These are phyloP conservation scores for Phytophthora melonis DNA, from an alignment of 352 stramenopile genomes.

Conservation along the genomic window DNA sequence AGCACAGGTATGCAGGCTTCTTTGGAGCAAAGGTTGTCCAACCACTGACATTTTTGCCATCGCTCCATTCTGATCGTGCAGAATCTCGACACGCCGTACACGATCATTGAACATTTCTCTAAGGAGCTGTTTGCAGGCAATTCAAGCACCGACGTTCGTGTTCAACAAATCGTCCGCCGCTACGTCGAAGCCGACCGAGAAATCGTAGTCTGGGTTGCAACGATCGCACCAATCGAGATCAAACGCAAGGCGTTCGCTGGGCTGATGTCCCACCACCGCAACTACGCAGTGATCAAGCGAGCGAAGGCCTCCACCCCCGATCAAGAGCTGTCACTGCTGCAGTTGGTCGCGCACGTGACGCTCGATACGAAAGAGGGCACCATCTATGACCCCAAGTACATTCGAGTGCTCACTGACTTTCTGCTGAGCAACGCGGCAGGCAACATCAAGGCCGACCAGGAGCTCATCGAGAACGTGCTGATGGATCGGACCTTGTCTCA, in stretches of 20 bases:
- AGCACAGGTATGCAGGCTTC: slow-evolving; percentile 16
- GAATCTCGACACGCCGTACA: slow-evolving; percentile 35
- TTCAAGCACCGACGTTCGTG: slow-evolving; percentile 36
- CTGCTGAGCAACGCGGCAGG: slow-evolving; percentile 44
- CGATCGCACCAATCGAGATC: slow-evolving; percentile 33
- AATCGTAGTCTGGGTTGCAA: slow-evolving; percentile 39
- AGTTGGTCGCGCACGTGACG: slow-evolving; percentile 56
- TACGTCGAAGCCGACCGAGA: slow-evolving; percentile 38
- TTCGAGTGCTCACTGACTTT: slow-evolving; percentile 55
- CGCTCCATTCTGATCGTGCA: neutral
- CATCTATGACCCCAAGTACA: slow-evolving; percentile 40
- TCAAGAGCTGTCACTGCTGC: slow-evolving; percentile 49
- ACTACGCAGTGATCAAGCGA: slow-evolving; percentile 66
- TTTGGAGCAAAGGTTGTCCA: neutral
- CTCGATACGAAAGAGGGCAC: slow-evolving; percentile 46
- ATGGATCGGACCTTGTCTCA: slow-evolving; percentile 30
- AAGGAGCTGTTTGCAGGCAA: slow-evolving; percentile 41
- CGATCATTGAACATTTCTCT: slow-evolving; percentile 47
- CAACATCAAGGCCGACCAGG: slow-evolving; percentile 52
- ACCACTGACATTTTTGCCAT: neutral
- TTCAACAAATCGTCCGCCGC: slow-evolving; percentile 35
- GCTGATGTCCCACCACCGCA: slow-evolving; percentile 52
- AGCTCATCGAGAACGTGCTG: slow-evolving; percentile 57
- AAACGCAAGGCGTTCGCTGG: slow-evolving; percentile 29
- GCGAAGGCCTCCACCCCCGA: slow-evolving; percentile 34